A percentile compares a stretch with the other conserved stretches of the same genome.
These are phyloP conservation scores for Phytophthora pini DNA, from an alignment of 352 stramenopile genomes.

Conservation along the genomic window DNA sequence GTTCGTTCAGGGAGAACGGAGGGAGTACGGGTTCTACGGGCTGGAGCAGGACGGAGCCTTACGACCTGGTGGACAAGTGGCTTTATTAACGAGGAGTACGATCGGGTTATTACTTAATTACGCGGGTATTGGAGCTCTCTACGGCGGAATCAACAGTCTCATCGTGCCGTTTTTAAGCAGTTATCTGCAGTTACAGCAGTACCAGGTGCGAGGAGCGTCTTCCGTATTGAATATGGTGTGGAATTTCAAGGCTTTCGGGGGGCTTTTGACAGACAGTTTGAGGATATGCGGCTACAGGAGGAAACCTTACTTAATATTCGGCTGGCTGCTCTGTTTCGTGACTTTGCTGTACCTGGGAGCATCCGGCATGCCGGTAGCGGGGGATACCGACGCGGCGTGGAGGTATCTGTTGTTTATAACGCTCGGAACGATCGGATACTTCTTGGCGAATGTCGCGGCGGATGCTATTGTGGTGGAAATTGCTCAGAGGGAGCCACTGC, in stretches of 20 bases:
- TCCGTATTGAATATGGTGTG: constrained; percentile 67
- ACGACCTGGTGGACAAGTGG: constrained; percentile 55
- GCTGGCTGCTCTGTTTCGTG: constrained; percentile 53
- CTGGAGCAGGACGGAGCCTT: constrained; percentile 71
- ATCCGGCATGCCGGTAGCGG: neutral
- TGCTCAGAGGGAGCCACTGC: constrained; percentile 66
- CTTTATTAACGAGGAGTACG: constrained; percentile 49
- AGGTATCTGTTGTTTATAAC: constrained; percentile 78
- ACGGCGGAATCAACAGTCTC: constrained; percentile 65
- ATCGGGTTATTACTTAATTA: constrained; percentile 81
- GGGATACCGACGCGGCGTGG: constrained; percentile 40
- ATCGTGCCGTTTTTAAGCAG: constrained; percentile 62
- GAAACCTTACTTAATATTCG: constrained; percentile 73
- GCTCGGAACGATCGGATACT: constrained; percentile 83
- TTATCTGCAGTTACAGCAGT: constrained; percentile 72
- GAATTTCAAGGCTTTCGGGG: constrained; percentile 73
- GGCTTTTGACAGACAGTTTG: constrained; percentile 69
- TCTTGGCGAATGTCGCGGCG: constrained; percentile 85
- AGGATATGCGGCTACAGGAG: constrained; percentile 64
- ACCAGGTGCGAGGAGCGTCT: constrained; percentile 57
- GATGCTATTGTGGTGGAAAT: constrained; percentile 85
- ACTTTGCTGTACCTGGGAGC: constrained; percentile 48
- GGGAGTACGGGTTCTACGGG: constrained; percentile 66
- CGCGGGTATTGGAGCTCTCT: constrained; percentile 65
- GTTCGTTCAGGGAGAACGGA: constrained; percentile 23